Base-by-base conservation (phyloP, 768 basidiomycete species). In the Collybia nuda region DNA sequence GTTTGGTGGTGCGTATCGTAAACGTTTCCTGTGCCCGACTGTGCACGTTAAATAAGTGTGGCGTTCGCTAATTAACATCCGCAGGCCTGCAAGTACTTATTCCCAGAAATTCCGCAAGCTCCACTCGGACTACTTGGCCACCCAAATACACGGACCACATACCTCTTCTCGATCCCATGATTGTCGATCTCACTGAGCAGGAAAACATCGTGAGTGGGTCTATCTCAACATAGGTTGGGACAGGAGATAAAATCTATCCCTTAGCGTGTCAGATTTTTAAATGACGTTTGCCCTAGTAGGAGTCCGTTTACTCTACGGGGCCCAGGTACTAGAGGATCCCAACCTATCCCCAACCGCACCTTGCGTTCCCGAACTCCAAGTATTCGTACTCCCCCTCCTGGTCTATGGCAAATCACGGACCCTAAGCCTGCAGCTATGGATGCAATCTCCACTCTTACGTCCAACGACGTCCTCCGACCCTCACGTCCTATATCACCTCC, bases 371-470 rank as follows among this genome's bases (percentile, higher is more conserved):
- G 38, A 19, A 29, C 47, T 9, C 54, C 59, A 24, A 52, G 38
- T 17, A 45, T 60, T 37, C 56, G 50, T 28, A 60, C 44, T n/a
- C 51, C 52, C 11, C 54, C 50, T 12, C 44, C 54, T 26, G 45
- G 53, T 40, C 40, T 59, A 24, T 40, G 44, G 43, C 24, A 38
- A 39, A 6, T 29, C 44, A 35, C 42, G 48, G 24, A 40, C 18
- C 39, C 44, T n/a, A 48, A 8, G 21, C 23, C n/a, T 19, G 29
- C 12, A 21, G 14, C 18, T 6, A 6, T 17, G n/a, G 17, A 18
- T 8, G 12, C 44, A n/a, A 29, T 8, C 12, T 45, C 32, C 15
- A 46, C 37, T 32, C 32, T 14, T 32, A 32, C 32, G 12, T 26
- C 23, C 28, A 17, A 36, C 7, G 15, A 17, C 7, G 7, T 12